These are phyloP conservation scores for Phytopythium chamaehyphon DNA, from an alignment of 352 stramenopile genomes.

Conservation along the genomic window DNA sequence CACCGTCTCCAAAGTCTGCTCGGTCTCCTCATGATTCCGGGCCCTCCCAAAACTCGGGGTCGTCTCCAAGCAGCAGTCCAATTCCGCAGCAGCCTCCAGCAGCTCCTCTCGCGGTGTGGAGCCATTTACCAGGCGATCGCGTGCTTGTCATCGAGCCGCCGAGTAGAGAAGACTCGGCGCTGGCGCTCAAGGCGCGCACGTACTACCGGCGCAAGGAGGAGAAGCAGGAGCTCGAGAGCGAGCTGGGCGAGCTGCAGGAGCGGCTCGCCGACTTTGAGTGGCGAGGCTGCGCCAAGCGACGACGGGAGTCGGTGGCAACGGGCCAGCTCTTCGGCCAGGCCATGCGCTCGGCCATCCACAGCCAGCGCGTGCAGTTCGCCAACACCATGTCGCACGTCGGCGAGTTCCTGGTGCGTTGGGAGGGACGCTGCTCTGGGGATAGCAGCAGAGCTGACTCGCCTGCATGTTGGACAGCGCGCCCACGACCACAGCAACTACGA, in stretches of 20 bases:
- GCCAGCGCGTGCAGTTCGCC: slow-evolving; percentile 17
- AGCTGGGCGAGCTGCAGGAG: slow-evolving; percentile 17
- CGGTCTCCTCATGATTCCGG: no score
- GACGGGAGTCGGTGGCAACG: not conserved
- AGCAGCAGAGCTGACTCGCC: no score
- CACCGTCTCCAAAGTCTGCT: no score
- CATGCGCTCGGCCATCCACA: slow-evolving; percentile 18
- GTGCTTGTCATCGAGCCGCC: slow-evolving; percentile 1
- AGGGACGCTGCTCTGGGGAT: no score
- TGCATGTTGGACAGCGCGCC: slow-evolving; percentile 20
- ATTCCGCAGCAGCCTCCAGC: not conserved
- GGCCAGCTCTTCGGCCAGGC: slow-evolving; percentile 12
- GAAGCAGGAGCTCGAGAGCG: slow-evolving; percentile 18
- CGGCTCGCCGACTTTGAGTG: slow-evolving; percentile 9
- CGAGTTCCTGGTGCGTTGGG: slow-evolving; percentile 16
- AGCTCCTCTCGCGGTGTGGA: not conserved
- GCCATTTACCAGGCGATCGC: not conserved
- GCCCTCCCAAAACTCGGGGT: no score
- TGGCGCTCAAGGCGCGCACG: slow-evolving; percentile 13
- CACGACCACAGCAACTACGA: slow-evolving; percentile 25
- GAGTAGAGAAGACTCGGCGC: not conserved
- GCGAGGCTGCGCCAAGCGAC: slow-evolving; percentile 10
- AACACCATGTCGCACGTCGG: slow-evolving; percentile 13
- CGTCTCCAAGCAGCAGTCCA: not conserved
- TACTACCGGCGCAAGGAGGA: slow-evolving; percentile 30